Percentiles rank a stretch among this genome's conserved stretches.
phyloP scores from a whole-genome alignment of 2,329 filamentous ascomycete genomes.

The Penicillium sp. region DNA sequence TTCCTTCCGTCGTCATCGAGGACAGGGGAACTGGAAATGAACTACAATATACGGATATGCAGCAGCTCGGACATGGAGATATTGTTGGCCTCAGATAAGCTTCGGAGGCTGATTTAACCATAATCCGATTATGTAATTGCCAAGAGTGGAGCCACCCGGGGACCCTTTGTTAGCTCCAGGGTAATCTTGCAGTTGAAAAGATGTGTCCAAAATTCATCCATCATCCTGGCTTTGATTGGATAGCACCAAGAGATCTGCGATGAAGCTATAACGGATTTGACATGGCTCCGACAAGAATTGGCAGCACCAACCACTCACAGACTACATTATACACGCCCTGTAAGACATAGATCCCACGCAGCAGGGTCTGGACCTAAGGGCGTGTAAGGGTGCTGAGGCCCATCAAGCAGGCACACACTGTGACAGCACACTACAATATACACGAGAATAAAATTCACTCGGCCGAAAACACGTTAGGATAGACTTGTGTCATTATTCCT shows the following conservation, averaged over 20 bases:
- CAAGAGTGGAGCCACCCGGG: neutral
- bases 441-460: neutral
- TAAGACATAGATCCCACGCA: too few species aligned
- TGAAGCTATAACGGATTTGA: neutral
- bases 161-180: neutral
- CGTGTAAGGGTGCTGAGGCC: neutral
- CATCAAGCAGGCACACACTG: neutral
- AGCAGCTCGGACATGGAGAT: neutral
- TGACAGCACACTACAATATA: neutral
- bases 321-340: too few species aligned
- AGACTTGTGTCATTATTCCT: neutral
- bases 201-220: conserved; percentile 6
- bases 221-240: neutral
- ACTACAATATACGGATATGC: neutral
- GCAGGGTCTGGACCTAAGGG: too few species aligned
- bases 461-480: neutral
- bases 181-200: neutral
- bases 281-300: neutral
- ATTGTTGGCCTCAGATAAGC: neutral
- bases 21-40: neutral
- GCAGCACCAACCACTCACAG: neutral
- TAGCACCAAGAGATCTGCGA: neutral
- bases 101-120: neutral
- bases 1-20: fast-evolving
- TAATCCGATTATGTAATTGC: neutral